phyloP scores from a whole-genome alignment of 345 rosid species.

The Erodium maritimum region DNA sequence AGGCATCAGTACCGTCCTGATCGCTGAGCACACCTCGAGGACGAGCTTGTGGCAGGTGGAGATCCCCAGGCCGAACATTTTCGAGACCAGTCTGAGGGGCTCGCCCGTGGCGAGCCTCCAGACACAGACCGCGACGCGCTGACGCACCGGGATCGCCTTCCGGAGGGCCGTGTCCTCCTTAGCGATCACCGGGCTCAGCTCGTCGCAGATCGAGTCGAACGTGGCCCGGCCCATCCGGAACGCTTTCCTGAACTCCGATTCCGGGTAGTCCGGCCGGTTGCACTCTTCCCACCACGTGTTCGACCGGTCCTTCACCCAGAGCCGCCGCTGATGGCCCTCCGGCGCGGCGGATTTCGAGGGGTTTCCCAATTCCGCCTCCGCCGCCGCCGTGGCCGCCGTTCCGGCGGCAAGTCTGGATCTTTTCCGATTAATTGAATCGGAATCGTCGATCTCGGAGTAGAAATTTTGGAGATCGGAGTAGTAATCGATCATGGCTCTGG shows the following conservation, averaged over 20 bases:
- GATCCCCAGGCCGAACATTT: conserved; percentile 19
- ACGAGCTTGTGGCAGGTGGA: conserved; percentile 22
- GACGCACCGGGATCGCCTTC: conserved; percentile 82
- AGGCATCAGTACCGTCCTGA: conserved; percentile 14
- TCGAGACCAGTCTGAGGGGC: conserved; percentile 19
- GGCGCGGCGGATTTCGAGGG: conserved; percentile 1
- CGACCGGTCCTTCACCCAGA: conserved; percentile 87
- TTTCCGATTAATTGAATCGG: conserved; percentile 28
- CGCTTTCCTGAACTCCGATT: conserved; percentile 62
- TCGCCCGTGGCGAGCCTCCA: conserved; percentile 54
- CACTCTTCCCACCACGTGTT: conserved; percentile 98
- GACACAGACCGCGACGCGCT: conserved; percentile 84
- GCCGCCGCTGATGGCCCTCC: conserved; percentile 51
- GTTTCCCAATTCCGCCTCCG: conserved; percentile 2
- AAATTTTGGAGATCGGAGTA: conserved; percentile 22
- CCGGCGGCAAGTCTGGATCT: conserved; percentile 33
- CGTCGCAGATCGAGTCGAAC: conserved; percentile 69
- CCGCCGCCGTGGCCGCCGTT: conserved; percentile 10
- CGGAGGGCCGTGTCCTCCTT: conserved; percentile 81
- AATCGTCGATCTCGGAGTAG: conserved; percentile 34
- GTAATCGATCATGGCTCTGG: conserved; percentile 21
- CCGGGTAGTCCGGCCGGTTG: conserved; percentile 57
- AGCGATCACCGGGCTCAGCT: conserved; percentile 61
- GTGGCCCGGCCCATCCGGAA: conserved; percentile 74
- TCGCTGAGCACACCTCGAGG: conserved; percentile 17